A percentile compares a stretch with the other conserved stretches of the same genome.
phyloP scores from a whole-genome alignment of 768 basidiomycete species.

The Leccinum imitatum region DNA sequence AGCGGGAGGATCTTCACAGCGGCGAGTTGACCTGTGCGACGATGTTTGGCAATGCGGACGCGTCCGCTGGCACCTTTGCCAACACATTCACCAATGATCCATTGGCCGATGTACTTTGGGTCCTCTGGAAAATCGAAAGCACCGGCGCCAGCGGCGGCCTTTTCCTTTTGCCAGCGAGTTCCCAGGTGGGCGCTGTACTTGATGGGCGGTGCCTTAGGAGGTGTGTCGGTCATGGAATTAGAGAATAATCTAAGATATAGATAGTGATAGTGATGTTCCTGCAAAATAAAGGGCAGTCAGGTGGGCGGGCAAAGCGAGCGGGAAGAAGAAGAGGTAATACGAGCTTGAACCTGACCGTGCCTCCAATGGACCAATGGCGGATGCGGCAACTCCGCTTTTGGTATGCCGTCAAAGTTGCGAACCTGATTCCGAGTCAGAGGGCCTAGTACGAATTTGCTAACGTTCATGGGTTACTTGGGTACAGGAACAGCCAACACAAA shows the following conservation, averaged over 20 bases:
- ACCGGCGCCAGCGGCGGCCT: constrained; percentile 70
- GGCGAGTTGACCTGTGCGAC: constrained; percentile 83
- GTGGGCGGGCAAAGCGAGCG: constrained; percentile 6
- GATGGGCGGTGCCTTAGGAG: constrained; percentile 70
- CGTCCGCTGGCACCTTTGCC: constrained; percentile 94
- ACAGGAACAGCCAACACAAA: no score
- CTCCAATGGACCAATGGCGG: neutral
- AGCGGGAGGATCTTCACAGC: constrained; percentile 95
- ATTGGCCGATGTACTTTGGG: constrained; percentile 84
- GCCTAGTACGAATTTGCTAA: no score
- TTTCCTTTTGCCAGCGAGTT: constrained; percentile 88
- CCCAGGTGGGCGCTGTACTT: constrained; percentile 68
- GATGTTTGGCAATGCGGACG: constrained; percentile 90
- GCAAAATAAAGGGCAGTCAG: neutral
- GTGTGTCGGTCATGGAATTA: constrained; percentile 41
- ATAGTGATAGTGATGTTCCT: constrained; percentile 23
- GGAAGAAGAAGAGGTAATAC: constrained; percentile 5
- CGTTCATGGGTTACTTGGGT: no score
- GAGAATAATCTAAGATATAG: neutral
- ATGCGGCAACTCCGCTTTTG: constrained; percentile 1
- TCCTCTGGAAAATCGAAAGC: constrained; percentile 84
- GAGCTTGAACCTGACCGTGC: neutral
- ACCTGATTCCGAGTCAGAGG: neutral
- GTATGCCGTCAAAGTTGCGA: neutral
- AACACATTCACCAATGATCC: constrained; percentile 91